phyloP scores from a whole-genome alignment of 2,329 filamentous ascomycete genomes.

The Harringtonia aguacate region DNA sequence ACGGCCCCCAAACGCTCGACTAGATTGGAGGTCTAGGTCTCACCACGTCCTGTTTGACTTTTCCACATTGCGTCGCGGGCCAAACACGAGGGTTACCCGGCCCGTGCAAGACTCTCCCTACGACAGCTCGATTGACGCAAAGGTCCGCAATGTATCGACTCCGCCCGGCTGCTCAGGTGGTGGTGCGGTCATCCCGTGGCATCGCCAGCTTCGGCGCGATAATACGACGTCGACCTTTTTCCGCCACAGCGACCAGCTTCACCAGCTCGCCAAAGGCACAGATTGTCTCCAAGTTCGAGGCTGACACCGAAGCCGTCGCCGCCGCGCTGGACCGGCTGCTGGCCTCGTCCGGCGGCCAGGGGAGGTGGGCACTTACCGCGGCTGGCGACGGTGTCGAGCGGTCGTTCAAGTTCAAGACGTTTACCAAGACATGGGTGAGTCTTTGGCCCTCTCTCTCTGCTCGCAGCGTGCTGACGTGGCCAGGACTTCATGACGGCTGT shows the following conservation, averaged over 20 bases:
- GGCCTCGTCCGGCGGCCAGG: slow-evolving; percentile 13
- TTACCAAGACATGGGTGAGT: slow-evolving; percentile 54
- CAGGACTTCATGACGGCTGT: slow-evolving; percentile 69
- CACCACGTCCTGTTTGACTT: no score
- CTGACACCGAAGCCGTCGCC: not conserved
- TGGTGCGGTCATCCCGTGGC: no score
- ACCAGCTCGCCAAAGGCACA: not conserved
- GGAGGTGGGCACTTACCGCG: slow-evolving; percentile 39
- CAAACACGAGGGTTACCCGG: no score
- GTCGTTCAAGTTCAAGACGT: slow-evolving; percentile 53
- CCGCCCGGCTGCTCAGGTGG: no score
- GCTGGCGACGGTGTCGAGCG: slow-evolving; percentile 47
- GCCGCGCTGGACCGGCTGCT: slow-evolving; percentile 22
- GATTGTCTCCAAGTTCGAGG: slow-evolving; percentile 5
- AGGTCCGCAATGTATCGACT: no score
- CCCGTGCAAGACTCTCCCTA: no score
- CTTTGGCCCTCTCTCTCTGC: not conserved
- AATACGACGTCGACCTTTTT: not conserved
- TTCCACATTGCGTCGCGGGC: no score
- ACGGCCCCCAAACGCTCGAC: not conserved
- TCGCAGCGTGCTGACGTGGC: not conserved
- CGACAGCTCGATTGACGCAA: no score
- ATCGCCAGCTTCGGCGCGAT: not conserved
- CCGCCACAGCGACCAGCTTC: not conserved
- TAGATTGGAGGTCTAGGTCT: no score